Evolutionary conservation across 106 monocot genomes (phyloP).

Genomic region (Dioscorea dumetorum): DNA sequence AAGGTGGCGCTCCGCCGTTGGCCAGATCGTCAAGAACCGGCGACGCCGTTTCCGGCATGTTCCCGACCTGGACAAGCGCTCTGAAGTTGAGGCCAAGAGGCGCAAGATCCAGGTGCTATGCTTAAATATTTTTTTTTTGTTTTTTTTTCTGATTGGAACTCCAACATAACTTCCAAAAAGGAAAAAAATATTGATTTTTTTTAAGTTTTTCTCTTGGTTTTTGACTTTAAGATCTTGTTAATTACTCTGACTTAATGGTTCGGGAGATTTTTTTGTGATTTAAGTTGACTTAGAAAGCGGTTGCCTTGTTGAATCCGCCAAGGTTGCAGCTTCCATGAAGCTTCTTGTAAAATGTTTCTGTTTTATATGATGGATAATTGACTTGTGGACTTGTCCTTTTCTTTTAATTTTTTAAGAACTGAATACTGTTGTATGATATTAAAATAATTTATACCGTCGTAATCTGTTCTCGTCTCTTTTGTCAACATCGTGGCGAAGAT

Average conservation of each 20-base stretch:
- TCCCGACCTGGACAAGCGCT: slow-evolving; percentile 16
- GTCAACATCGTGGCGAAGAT: too few relatives aligned
- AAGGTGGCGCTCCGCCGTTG: slow-evolving; percentile 18
- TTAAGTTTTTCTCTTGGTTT: neutral
- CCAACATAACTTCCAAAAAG: too few relatives aligned
- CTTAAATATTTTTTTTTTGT: neutral
- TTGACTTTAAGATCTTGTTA: neutral
- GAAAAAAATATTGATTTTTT: neutral
- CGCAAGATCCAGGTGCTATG: slow-evolving; percentile 15
- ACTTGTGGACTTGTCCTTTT: too few relatives aligned
- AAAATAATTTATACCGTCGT: too few relatives aligned
- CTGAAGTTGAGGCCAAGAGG: slow-evolving; percentile 9
- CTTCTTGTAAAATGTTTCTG: too few relatives aligned
- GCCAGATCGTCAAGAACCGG: slow-evolving; percentile 24
- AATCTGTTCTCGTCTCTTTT: too few relatives aligned
- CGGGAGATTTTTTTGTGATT: neutral
- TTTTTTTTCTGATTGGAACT: neutral
- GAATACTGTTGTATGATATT: too few relatives aligned
- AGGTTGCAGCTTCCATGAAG: too few relatives aligned
- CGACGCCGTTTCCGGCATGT: slow-evolving; percentile 16
- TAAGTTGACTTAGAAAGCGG: too few relatives aligned
- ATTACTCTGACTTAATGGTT: neutral
- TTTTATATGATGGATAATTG: too few relatives aligned
- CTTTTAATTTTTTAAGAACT: too few relatives aligned
- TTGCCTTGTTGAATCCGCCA: too few relatives aligned